Conservation (phyloP, 2,329 filamentous ascomycete species). For the Diaporthe caulivora region DNA sequence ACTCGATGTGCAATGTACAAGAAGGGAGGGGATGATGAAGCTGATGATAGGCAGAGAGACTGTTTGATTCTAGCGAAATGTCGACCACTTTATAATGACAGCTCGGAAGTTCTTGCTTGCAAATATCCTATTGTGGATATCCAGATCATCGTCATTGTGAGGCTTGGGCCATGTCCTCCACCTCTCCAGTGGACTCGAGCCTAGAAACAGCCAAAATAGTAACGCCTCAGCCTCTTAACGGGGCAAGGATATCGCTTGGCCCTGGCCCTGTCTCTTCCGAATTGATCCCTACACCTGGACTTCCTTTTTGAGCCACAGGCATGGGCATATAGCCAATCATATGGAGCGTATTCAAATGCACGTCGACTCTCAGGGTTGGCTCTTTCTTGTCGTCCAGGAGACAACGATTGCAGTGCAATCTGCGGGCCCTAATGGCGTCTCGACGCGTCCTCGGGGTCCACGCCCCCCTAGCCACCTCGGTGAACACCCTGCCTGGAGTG, state of each 20-base stretch:
- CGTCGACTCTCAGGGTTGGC: neutral
- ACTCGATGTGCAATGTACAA: neutral
- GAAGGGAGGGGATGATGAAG: neutral
- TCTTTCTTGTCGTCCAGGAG: neutral
- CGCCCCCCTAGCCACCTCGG: neutral
- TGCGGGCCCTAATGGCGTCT: neutral
- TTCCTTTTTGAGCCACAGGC: neutral
- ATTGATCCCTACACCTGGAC: neutral
- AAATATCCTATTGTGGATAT: neutral
- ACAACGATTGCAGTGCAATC: neutral
- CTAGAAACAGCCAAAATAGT: neutral
- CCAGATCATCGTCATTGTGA: neutral
- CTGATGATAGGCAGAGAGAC: neutral
- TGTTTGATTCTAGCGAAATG: neutral
- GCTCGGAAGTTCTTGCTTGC: neutral
- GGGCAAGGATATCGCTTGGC: neutral
- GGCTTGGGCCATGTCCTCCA: neutral
- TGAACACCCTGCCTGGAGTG: neutral
- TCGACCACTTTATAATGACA: neutral
- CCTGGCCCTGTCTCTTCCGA: conserved; percentile 4
- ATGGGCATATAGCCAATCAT: neutral
- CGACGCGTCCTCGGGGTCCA: conserved; percentile 1
- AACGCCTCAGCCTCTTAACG: neutral
- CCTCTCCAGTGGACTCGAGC: neutral
- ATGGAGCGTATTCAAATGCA: neutral